Evolutionary conservation across 2,329 filamentous ascomycete genomes (phyloP), one percentile per base, ranked within the genome.

Genomic region (Nigrospora oryzae): DNA sequence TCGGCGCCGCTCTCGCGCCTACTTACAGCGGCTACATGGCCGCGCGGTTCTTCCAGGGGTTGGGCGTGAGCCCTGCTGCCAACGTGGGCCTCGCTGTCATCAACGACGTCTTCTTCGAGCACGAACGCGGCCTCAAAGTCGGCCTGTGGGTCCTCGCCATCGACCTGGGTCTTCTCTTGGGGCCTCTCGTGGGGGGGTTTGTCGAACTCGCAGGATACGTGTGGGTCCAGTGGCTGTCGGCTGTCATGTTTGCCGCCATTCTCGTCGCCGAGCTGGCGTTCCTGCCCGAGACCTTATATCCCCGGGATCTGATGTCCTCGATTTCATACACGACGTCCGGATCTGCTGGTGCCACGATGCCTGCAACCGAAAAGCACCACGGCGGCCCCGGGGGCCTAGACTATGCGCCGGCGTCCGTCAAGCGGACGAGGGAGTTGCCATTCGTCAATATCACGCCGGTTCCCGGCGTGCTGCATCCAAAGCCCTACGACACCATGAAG

Each of bases 121-220:
- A 77, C 51, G 69, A 79, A 54, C 63, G 74, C 14, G 75, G 76
- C 1, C 66, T 70, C 46, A 75, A 76, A 51, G 62, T 79, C 23
- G 76, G 76, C 0, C 53, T 79, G 13, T 80, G 75, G 74, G 74
- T 76, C 3, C 59, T 80, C 36, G 71, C 75, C n/a, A 65, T 76
- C 38, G 73, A 78, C 50, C 59, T 69, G 5, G 75, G 75, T 5
- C 60, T 74, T 5, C 61, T 78, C 1, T 54, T 73, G 4, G 73
- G 73, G 30, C 51, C 50, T 1, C 42, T 60, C 4, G 47, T 79
- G 45, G 75, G 76, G 11, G 74, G 73, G 0, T 75, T 78, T 50
- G 56, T 78, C 23, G 64, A 69, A 39, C 58, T 74, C 3, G 63
- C 71, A 14, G 64, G 66, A 44, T 58, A 68, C 5, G 60, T 58